phyloP scores from a whole-genome alignment of 805 yeast genomes.

The Metschnikowia bowlesiae region DNA sequence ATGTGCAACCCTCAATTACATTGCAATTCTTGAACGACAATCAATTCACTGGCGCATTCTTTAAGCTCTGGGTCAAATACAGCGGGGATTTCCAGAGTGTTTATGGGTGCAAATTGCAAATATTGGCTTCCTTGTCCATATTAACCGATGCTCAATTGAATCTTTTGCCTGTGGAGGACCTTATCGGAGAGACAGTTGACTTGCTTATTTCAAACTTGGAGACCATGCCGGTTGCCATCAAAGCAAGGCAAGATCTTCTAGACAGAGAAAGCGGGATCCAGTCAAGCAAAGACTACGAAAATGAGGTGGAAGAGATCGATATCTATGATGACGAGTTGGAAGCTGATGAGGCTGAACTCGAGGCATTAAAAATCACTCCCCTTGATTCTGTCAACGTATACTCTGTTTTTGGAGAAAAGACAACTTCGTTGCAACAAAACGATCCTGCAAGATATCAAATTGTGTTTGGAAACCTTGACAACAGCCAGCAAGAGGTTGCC shows the following conservation, averaged over 20 bases:
- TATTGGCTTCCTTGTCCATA: conserved; percentile 41
- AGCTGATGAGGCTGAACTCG: conserved; percentile 71
- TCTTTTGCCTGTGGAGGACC: conserved; percentile 28
- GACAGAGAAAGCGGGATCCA: conserved; percentile 36
- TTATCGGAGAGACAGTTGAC: conserved; percentile 35
- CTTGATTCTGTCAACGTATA: conserved; percentile 75
- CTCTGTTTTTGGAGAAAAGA: conserved; percentile 54
- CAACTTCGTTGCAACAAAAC: conserved; percentile 44
- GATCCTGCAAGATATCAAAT: conserved; percentile 47
- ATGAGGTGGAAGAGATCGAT: conserved; percentile 28
- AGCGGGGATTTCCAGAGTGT: conserved; percentile 48
- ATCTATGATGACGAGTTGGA: conserved; percentile 30
- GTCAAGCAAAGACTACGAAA: conserved; percentile 20
- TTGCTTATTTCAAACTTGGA: conserved; percentile 40
- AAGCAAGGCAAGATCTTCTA: conserved; percentile 42
- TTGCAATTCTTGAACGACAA: conserved; percentile 35
- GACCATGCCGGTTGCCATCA: conserved; percentile 46
- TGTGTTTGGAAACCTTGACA: conserved; percentile 39
- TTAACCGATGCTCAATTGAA: conserved; percentile 28
- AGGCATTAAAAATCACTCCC: conserved; percentile 77
- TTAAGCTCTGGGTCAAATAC: conserved; percentile 46
- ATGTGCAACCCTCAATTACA: conserved; percentile 36
- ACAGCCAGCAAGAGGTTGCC: conserved; percentile 31
- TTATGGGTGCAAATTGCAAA: conserved; percentile 52
- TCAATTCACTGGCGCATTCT: conserved; percentile 34